Evolutionary conservation across 1,139 yeast genomes (phyloP).

Genomic region (Fermentozyma sake): DNA sequence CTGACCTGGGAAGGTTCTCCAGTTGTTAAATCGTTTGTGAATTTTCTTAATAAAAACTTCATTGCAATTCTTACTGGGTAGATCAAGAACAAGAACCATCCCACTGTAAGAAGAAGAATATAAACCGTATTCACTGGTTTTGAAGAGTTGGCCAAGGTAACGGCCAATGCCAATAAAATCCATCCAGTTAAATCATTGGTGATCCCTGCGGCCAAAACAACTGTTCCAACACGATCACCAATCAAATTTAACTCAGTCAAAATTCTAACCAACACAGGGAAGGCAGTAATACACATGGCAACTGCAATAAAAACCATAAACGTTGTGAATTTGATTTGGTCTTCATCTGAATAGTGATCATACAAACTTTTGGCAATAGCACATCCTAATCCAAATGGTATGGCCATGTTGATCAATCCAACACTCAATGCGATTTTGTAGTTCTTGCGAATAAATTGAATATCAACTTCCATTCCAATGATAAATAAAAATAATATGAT

Average conservation of each 20-base stretch:
- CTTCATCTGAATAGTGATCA: constrained; percentile 41
- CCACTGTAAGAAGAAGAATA: constrained; percentile 58
- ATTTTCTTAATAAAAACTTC: constrained; percentile 36
- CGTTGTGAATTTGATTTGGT: constrained; percentile 56
- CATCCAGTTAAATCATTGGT: constrained; percentile 79
- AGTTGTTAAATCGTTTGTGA: constrained; percentile 46
- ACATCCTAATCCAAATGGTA: constrained; percentile 78
- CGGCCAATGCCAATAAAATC: constrained; percentile 70
- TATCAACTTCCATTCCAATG: constrained; percentile 74
- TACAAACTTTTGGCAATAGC: constrained; percentile 65
- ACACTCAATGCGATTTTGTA: constrained; percentile 58
- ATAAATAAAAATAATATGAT: constrained; percentile 69
- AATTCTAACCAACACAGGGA: constrained; percentile 78
- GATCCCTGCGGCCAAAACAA: constrained; percentile 77
- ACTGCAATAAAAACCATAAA: constrained; percentile 75
- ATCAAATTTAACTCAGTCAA: constrained; percentile 66
- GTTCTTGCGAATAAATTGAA: constrained; percentile 56
- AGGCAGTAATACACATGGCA: constrained; percentile 78
- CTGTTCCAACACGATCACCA: constrained; percentile 71
- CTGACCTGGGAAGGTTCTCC: constrained; percentile 63
- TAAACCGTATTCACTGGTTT: constrained; percentile 64
- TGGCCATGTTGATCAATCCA: constrained; percentile 64
- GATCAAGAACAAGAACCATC: constrained; percentile 59
- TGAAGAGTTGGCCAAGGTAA: constrained; percentile 71
- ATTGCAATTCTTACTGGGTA: constrained; percentile 53